Evolutionary conservation across 805 yeast genomes (phyloP).

Genomic region (Metschnikowia aberdeeniae): DNA sequence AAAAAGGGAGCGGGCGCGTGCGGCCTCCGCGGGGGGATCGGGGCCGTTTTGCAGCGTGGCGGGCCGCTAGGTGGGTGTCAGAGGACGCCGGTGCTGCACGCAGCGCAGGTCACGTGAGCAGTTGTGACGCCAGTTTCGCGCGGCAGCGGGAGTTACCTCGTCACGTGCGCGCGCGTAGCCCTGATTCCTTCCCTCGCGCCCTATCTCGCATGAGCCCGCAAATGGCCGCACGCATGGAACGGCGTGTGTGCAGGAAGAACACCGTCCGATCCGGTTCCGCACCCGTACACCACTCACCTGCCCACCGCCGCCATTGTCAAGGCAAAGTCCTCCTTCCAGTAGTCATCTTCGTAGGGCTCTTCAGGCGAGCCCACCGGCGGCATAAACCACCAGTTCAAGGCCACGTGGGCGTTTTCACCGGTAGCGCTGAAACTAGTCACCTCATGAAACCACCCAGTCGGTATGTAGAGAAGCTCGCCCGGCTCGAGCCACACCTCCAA

Average conservation of each 20-base stretch:
- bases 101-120: not conserved
- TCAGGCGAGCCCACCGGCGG: slow-evolving; percentile 48
- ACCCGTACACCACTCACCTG: too few species aligned
- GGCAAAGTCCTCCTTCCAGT: slow-evolving; percentile 52
- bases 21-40: too few species aligned
- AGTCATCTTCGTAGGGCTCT: slow-evolving; percentile 43
- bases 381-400: slow-evolving; percentile 71
- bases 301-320: slow-evolving; percentile 32
- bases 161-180: slow-evolving; percentile 5
- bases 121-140: slow-evolving; percentile 6
- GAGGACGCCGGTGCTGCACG: too few species aligned
- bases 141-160: not conserved
- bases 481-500: slow-evolving; percentile 48
- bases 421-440: slow-evolving; percentile 58
- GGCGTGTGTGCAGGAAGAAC: too few species aligned
- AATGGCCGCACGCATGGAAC: slow-evolving; percentile 1
- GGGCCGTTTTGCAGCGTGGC: too few species aligned
- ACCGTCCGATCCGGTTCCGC: too few species aligned
- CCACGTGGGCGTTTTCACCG: slow-evolving; percentile 45
- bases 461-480: slow-evolving; percentile 66
- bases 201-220: slow-evolving; percentile 3
- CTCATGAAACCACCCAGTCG: slow-evolving; percentile 83
- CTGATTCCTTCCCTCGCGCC: slow-evolving; percentile 3
- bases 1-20: too few species aligned
- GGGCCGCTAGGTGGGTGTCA: too few species aligned